phyloP scores from a whole-genome alignment of 192 early-diverging fungal species.

The Phycomyces blakesleeanus region DNA sequence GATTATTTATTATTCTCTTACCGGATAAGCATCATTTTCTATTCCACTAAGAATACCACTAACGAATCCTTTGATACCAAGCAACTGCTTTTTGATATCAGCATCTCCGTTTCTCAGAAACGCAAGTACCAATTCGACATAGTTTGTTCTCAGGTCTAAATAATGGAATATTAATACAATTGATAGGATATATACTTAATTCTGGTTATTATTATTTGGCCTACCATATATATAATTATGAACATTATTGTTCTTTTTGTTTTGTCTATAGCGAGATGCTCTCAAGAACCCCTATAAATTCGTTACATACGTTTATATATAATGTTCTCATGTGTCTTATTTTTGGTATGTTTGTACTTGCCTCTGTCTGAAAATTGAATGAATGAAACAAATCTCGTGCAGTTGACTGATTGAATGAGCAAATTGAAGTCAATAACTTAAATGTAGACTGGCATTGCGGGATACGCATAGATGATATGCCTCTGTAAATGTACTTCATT shows the following conservation, averaged over 20 bases:
- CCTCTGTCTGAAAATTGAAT: conserved; percentile 75
- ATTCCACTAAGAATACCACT: conserved; percentile 67
- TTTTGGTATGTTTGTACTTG: background rate
- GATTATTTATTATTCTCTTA: conserved; percentile 16
- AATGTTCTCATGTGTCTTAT: background rate
- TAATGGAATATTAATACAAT: background rate
- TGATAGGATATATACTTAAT: background rate
- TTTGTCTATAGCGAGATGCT: conserved; percentile 28
- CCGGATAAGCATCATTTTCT: conserved; percentile 61
- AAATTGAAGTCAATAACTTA: conserved; percentile 59
- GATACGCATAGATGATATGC: conserved; percentile 55
- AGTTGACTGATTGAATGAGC: conserved; percentile 49
- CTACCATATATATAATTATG: conserved; percentile 31
- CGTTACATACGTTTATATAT: background rate
- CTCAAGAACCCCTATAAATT: conserved; percentile 26
- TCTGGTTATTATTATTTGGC: too few relatives aligned
- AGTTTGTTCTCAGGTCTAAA: conserved; percentile 65
- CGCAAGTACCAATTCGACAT: conserved; percentile 71
- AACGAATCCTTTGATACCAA: conserved; percentile 71
- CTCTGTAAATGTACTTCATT: conserved; percentile 61
- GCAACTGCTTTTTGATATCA: conserved; percentile 60
- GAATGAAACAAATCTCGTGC: conserved; percentile 62
- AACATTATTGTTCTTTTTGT: conserved; percentile 20
- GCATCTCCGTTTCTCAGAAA: conserved; percentile 72
- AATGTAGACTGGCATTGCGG: conserved; percentile 60